phyloP scores from a whole-genome alignment of 768 basidiomycete genomes.

The Sporobolomyces pararoseus region DNA sequence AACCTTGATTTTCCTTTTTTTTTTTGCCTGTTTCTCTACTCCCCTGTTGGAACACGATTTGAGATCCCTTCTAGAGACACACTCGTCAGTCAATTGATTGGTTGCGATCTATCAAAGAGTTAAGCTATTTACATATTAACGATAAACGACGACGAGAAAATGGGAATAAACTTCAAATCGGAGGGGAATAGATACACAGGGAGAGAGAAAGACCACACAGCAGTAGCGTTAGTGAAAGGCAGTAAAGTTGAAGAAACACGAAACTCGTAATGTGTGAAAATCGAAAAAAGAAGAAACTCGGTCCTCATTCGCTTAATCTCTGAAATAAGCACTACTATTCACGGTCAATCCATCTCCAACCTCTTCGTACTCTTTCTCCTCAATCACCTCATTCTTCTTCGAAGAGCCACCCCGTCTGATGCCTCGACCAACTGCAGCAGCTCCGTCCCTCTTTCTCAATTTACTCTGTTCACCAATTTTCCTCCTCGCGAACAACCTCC shows the following conservation, averaged over 20 bases:
- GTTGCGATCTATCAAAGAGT: too few species aligned
- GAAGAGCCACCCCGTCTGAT: slow-evolving; percentile 9
- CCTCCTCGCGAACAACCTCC: slow-evolving; percentile 21
- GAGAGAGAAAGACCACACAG: too few species aligned
- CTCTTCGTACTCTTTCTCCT: not conserved
- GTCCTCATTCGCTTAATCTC: not conserved
- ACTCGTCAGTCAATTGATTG: too few species aligned
- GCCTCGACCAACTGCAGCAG: not conserved
- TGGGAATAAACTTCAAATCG: not conserved
- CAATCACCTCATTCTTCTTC: slow-evolving; percentile 14
- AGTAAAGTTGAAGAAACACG: not conserved
- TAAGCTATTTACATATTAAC: too few species aligned
- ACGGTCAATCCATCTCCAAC: not conserved
- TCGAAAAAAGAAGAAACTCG: not conserved
- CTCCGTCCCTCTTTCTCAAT: slow-evolving; percentile 4
- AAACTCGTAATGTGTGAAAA: not conserved
- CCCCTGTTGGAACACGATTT: too few species aligned
- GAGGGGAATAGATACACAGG: too few species aligned
- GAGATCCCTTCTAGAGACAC: too few species aligned
- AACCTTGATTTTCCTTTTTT: too few species aligned
- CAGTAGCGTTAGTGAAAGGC: not conserved
- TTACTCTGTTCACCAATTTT: slow-evolving; percentile 16
- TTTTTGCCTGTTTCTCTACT: too few species aligned
- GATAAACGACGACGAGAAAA: too few species aligned
- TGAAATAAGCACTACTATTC: not conserved